Evolutionary conservation across 352 stramenopile genomes (phyloP).

Genomic region (Phytophthora chlamydospora): DNA sequence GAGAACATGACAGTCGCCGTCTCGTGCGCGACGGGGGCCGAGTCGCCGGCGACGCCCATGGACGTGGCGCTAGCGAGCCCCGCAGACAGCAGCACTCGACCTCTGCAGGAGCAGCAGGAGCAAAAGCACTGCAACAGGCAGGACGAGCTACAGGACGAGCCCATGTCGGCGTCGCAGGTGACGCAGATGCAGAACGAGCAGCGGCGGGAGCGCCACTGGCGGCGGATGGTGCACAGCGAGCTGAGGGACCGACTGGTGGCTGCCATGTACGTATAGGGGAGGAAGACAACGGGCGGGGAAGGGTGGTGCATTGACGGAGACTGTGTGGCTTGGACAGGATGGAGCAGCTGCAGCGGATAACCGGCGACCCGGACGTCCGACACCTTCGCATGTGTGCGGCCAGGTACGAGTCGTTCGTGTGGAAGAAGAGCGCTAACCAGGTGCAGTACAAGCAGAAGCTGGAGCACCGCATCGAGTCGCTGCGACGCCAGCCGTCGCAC

Average conservation of each 20-base stretch:
- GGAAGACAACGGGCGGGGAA: not conserved
- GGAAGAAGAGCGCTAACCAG: conserved; percentile 70
- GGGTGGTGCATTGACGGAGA: conserved; percentile 3
- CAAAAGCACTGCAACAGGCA: conserved; percentile 12
- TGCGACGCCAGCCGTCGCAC: conserved; percentile 58
- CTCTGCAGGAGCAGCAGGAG: conserved; percentile 1
- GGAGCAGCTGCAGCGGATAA: conserved; percentile 68
- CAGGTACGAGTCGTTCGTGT: conserved; percentile 75
- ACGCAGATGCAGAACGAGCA: conserved; percentile 44
- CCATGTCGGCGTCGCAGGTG: conserved; percentile 27
- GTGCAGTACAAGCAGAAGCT: conserved; percentile 77
- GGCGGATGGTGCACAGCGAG: conserved; percentile 41
- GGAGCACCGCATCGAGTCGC: conserved; percentile 66
- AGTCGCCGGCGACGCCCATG: conserved; percentile 35
- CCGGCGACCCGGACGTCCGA: conserved; percentile 51
- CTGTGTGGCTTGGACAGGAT: conserved; percentile 37
- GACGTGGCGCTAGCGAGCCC: conserved; percentile 30
- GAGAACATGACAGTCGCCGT: conserved; percentile 7
- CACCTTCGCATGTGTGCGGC: conserved; percentile 67
- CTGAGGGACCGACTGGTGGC: conserved; percentile 40
- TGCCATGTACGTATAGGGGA: conserved; percentile 32
- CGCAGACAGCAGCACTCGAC: not conserved
- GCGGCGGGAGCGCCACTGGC: conserved; percentile 39
- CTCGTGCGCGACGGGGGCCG: conserved; percentile 27
- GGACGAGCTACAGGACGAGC: conserved; percentile 13